Evolutionary conservation across 225 moss, liverwort and hornwort genomes (phyloP).

Genomic region (Takakia lepidozioides): DNA sequence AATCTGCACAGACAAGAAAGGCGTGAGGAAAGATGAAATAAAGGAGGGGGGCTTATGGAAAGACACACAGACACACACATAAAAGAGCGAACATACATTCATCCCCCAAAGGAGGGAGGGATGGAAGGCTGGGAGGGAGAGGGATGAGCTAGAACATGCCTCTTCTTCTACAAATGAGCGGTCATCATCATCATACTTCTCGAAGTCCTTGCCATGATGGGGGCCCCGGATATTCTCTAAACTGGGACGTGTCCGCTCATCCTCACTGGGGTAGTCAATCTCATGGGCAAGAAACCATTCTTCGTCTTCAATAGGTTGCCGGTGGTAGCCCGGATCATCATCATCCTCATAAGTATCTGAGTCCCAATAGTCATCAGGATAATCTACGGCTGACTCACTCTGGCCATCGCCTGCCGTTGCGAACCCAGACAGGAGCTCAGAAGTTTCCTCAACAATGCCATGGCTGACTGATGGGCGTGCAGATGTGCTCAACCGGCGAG

Average conservation of each 20-base stretch:
- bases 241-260: constrained; percentile 80
- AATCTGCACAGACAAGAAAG: too few species aligned
- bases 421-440: constrained; percentile 86
- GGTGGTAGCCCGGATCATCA: constrained; percentile 93
- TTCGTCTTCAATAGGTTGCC: constrained; percentile 93
- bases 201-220: constrained; percentile 71
- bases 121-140: too few species aligned
- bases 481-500: constrained; percentile 45
- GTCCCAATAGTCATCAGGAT: constrained; percentile 91
- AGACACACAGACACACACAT: too few species aligned
- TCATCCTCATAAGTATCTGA: constrained; percentile 97
- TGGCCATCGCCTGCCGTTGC: constrained; percentile 68
- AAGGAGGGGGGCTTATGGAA: too few species aligned
- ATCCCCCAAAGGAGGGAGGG: too few species aligned
- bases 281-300: constrained; percentile 98
- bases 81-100: too few species aligned
- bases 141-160: constrained; percentile 18
- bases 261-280: constrained; percentile 90
- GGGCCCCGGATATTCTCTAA: constrained; percentile 35
- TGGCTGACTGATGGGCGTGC: constrained; percentile 60
- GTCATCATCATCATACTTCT: constrained; percentile 91
- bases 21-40: too few species aligned
- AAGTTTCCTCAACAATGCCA: constrained; percentile 82
- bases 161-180: constrained; percentile 82
- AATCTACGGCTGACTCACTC: constrained; percentile 69